Evolutionary conservation across 805 yeast genomes (phyloP).

Genomic region (Pichia cabralensis): DNA sequence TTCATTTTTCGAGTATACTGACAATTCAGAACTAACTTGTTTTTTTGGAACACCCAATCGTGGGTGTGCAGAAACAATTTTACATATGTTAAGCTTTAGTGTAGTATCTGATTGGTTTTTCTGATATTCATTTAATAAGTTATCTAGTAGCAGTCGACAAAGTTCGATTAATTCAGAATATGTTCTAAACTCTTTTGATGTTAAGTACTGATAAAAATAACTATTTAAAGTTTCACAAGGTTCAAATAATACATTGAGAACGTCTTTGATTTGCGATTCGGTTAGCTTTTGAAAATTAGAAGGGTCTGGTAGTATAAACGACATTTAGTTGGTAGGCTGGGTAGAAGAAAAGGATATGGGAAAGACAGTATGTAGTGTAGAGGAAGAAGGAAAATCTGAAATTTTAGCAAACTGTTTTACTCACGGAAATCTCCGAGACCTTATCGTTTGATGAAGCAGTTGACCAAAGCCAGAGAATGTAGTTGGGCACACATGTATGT

Average conservation of each 20-base stretch:
- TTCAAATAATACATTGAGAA: slow-evolving; percentile 53
- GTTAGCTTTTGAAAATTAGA: slow-evolving; percentile 15
- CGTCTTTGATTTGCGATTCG: slow-evolving; percentile 24
- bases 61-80: slow-evolving; percentile 86
- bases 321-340: too few species aligned
- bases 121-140: slow-evolving; percentile 6
- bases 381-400: background rate
- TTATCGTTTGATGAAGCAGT: too few species aligned
- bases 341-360: too few species aligned
- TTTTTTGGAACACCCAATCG: slow-evolving; percentile 58
- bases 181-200: slow-evolving; percentile 13
- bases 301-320: slow-evolving; percentile 21
- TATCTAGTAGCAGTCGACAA: slow-evolving; percentile 6
- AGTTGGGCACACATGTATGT: too few species aligned
- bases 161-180: slow-evolving; percentile 22
- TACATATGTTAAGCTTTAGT: slow-evolving; percentile 13
- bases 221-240: slow-evolving; percentile 42
- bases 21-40: slow-evolving; percentile 29
- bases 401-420: background rate
- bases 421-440: slow-evolving; percentile 1
- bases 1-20: slow-evolving; percentile 59
- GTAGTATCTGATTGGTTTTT: background rate
- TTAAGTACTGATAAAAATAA: slow-evolving; percentile 25
- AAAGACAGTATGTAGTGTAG: too few species aligned
- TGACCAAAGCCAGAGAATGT: too few species aligned